Conservation (phyloP, 768 basidiomycete genomes). For the Pisolithus tinctorius region DNA sequence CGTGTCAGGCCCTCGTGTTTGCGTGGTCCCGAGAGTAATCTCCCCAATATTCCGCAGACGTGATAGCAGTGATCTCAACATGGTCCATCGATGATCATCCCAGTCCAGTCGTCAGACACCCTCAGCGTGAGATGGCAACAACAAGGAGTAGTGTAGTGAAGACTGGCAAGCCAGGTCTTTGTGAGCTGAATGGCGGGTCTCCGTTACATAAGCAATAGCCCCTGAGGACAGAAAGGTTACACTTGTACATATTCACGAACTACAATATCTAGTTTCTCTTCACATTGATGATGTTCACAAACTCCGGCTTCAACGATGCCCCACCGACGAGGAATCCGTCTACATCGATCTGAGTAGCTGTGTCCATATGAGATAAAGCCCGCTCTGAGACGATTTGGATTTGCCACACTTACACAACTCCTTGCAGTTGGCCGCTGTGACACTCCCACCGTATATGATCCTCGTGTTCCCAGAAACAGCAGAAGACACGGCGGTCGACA, state of each 20-base stretch:
- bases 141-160: too few relatives aligned
- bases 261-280: slow-evolving; percentile 28
- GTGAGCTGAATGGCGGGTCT: too few relatives aligned
- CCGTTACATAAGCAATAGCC: too few relatives aligned
- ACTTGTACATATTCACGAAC: not conserved
- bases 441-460: slow-evolving; percentile 95
- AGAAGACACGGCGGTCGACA: slow-evolving; percentile 56
- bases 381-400: not conserved
- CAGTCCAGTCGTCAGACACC: not conserved
- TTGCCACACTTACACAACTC: slow-evolving; percentile 63
- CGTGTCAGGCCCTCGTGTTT: not conserved
- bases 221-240: too few relatives aligned
- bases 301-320: slow-evolving; percentile 96
- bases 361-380: not conserved
- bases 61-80: slow-evolving; percentile 55
- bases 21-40: slow-evolving; percentile 24
- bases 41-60: slow-evolving; percentile 55
- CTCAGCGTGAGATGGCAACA: too few relatives aligned
- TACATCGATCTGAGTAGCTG: slow-evolving; percentile 74
- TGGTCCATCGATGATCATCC: slow-evolving; percentile 16
- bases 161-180: too few relatives aligned
- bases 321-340: slow-evolving; percentile 99
- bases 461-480: slow-evolving; percentile 70
- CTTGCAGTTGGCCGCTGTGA: slow-evolving; percentile 79
- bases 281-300: slow-evolving; percentile 84